These are phyloP conservation scores for Hanseniaspora uvarum DNA, from an alignment of 1,139 yeast genomes.

Conservation along the genomic window DNA sequence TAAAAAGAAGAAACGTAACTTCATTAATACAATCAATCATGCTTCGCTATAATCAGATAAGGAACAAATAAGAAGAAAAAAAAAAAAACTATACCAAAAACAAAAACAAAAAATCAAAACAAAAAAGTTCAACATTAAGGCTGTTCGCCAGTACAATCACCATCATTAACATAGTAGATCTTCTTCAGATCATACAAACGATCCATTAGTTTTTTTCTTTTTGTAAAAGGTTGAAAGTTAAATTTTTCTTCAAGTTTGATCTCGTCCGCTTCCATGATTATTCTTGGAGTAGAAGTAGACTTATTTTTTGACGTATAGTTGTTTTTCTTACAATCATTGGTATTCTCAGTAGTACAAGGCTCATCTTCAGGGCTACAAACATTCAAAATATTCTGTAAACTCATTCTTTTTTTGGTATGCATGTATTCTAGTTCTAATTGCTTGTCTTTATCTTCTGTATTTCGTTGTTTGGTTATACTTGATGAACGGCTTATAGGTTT, in stretches of 20 bases:
- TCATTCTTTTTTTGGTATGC: constrained; percentile 11
- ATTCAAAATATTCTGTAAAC: constrained; percentile 8
- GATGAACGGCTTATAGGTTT: constrained; percentile 14
- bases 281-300: neutral
- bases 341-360: neutral
- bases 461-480: constrained; percentile 16
- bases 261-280: constrained; percentile 25
- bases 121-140: neutral
- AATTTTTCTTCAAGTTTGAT: constrained; percentile 25
- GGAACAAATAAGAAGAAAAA: neutral
- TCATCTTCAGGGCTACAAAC: neutral
- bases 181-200: constrained; percentile 31
- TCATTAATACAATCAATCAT: too few species aligned
- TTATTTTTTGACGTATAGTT: neutral
- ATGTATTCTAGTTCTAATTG: neutral
- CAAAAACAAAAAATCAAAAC: neutral
- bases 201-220: constrained; percentile 35
- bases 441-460: constrained; percentile 22
- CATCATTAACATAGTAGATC: constrained; percentile 18
- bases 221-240: constrained; percentile 27
- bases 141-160: constrained; percentile 4
- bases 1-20: too few species aligned
- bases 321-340: too few species aligned
- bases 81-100: neutral
- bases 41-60: too few species aligned